A percentile compares a stretch with the other conserved stretches of the same genome.
phyloP scores from a whole-genome alignment of 305 asterid genomes.

The Solanum chacoense region DNA sequence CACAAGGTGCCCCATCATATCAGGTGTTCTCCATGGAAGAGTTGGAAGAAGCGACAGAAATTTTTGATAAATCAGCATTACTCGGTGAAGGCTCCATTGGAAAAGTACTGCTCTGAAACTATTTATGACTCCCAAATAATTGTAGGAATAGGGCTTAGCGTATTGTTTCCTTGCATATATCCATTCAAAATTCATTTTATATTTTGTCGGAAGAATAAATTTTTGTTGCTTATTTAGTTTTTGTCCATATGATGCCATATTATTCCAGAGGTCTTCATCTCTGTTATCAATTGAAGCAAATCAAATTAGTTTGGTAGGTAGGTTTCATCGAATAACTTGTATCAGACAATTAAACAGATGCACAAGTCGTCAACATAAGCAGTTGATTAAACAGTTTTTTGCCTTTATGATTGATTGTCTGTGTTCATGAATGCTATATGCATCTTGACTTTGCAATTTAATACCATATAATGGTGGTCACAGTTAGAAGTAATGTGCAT shows the following conservation, averaged over 20 bases:
- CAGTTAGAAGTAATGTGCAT: neutral
- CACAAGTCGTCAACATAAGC: neutral
- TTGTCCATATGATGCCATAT: neutral
- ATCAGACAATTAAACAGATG: neutral
- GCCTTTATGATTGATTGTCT: neutral
- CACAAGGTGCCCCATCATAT: slow-evolving; percentile 32
- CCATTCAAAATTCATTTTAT: neutral
- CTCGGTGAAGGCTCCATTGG: slow-evolving; percentile 56
- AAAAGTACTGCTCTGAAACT: slow-evolving; percentile 29
- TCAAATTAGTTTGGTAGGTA: neutral
- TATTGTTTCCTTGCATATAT: neutral
- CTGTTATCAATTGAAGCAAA: neutral
- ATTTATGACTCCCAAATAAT: neutral
- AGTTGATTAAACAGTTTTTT: neutral
- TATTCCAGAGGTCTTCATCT: neutral
- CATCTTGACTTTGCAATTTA: neutral
- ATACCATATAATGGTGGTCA: neutral
- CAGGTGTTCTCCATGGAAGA: slow-evolving; percentile 42
- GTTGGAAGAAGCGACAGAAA: slow-evolving; percentile 42
- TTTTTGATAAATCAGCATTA: slow-evolving; percentile 33
- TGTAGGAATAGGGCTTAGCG: neutral
- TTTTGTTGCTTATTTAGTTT: neutral
- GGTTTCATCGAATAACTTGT: neutral
- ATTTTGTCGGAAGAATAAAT: neutral
- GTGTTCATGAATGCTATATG: neutral